Percentiles rank a stretch among this genome's conserved stretches.
Evolutionary conservation across 2,329 filamentous ascomycete genomes (phyloP).

Genomic region (Cercospora sesami): DNA sequence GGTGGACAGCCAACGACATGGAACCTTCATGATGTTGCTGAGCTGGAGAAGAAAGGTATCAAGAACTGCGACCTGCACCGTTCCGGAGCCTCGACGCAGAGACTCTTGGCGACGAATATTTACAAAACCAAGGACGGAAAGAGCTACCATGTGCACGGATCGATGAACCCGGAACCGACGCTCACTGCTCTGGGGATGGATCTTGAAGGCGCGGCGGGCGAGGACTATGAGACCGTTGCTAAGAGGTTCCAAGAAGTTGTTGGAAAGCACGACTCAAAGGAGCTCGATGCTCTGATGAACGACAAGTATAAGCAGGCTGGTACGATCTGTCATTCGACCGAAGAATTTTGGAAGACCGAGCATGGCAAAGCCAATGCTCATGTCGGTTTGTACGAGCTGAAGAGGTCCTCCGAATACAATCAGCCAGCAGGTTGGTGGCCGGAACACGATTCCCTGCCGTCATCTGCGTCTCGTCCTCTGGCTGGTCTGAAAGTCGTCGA

Average conservation of each 20-base stretch:
- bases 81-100: constrained; percentile 15
- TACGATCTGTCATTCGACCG: constrained; percentile 45
- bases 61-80: constrained; percentile 23
- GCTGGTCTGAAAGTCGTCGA: constrained; percentile 71
- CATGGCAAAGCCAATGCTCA: constrained; percentile 36
- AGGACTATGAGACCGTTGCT: constrained; percentile 45
- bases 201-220: constrained; percentile 30
- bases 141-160: constrained; percentile 52
- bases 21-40: background rate
- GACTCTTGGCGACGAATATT: constrained; percentile 46
- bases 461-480: constrained; percentile 42
- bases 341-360: constrained; percentile 42
- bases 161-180: constrained; percentile 50
- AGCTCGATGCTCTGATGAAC: constrained; percentile 47
- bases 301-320: constrained; percentile 45
- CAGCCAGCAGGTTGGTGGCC: constrained; percentile 34
- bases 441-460: constrained; percentile 32
- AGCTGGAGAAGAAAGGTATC: constrained; percentile 18
- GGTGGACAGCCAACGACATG: background rate
- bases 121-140: constrained; percentile 49
- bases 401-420: constrained; percentile 11
- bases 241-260: constrained; percentile 47
- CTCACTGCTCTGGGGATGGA: constrained; percentile 41
- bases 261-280: constrained; percentile 41
- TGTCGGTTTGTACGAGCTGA: constrained; percentile 27